Evolutionary conservation across 2,329 filamentous ascomycete species (phyloP).

Genomic region (Fusarium phyllophilum): DNA sequence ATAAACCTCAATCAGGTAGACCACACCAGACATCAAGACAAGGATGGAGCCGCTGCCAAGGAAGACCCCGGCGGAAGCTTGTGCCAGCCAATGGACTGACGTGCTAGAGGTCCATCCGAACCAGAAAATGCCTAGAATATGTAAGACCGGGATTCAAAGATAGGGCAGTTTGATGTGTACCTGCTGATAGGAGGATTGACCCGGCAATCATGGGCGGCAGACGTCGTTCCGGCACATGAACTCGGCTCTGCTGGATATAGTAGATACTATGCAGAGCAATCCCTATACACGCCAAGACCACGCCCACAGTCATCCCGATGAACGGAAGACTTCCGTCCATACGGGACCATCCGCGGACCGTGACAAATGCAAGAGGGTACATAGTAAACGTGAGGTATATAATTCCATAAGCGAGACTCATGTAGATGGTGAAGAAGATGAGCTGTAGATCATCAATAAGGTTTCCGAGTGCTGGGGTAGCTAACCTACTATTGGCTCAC

Average conservation of each 20-base stretch:
- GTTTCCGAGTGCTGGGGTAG: neutral
- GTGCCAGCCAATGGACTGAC: neutral
- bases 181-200: neutral
- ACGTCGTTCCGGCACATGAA: neutral
- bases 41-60: neutral
- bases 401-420: neutral
- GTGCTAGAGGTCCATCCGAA: neutral
- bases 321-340: neutral
- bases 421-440: neutral
- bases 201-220: neutral
- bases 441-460: neutral
- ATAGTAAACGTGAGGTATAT: neutral
- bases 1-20: neutral
- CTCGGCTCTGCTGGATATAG: neutral
- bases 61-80: neutral
- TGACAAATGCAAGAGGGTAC: neutral
- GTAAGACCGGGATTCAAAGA: accelerated
- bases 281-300: neutral
- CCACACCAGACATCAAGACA: neutral
- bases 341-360: neutral
- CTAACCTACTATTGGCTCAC: neutral
- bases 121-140: neutral
- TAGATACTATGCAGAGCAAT: neutral
- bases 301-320: neutral
- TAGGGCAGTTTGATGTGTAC: neutral